Evolutionary conservation across 257 asterid genomes (phyloP).

Genomic region (Ballota nigra): DNA sequence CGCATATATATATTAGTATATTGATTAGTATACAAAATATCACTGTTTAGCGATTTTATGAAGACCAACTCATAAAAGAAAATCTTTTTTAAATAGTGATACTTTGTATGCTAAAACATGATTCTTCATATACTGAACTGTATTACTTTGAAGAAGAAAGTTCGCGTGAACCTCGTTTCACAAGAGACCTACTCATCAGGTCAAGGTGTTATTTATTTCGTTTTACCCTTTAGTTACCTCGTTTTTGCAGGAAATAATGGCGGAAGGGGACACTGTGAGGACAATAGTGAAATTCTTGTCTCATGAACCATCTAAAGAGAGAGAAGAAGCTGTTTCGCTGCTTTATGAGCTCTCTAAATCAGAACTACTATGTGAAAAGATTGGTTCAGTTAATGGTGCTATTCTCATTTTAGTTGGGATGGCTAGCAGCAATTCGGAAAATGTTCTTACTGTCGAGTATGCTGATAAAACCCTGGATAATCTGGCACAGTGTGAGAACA

Average conservation of each 20-base stretch:
- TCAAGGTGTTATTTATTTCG: constrained; percentile 8
- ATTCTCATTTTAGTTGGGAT: constrained; percentile 83
- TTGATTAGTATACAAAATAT: no score
- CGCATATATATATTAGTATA: no score
- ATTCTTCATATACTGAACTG: no score
- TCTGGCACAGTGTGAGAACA: constrained; percentile 75
- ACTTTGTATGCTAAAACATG: no score
- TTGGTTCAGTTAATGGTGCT: constrained; percentile 82
- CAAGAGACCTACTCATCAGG: no score
- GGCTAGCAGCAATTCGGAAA: constrained; percentile 93
- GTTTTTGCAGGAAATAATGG: constrained; percentile 69
- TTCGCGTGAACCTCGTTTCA: no score
- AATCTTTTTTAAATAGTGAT: no score
- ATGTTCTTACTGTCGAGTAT: constrained; percentile 58
- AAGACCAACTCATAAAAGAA: no score
- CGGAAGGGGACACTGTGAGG: constrained; percentile 83
- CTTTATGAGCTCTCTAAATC: constrained; percentile 80
- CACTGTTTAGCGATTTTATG: no score
- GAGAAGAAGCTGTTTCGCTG: constrained; percentile 81
- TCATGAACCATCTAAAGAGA: constrained; percentile 71
- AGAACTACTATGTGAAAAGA: constrained; percentile 60
- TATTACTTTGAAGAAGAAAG: no score
- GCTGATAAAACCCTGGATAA: constrained; percentile 82
- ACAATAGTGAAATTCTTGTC: constrained; percentile 71
- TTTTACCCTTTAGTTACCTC: constrained; percentile 14